Base-by-base conservation (phyloP, 2,329 filamentous ascomycete genomes). In the Colletotrichum karsti region DNA sequence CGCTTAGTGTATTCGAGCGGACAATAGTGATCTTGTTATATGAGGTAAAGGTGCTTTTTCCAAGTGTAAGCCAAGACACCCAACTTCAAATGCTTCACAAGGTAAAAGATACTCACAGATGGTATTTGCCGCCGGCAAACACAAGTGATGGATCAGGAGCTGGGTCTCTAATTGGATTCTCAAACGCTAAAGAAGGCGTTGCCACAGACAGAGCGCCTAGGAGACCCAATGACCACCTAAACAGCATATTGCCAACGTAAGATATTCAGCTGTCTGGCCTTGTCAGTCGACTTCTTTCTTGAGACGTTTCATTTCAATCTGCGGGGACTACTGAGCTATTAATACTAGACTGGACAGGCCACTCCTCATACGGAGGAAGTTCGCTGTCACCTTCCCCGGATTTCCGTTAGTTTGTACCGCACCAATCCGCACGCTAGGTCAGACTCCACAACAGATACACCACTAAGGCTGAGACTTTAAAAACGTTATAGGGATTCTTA, bases 1-100 rank as follows among this genome's bases (percentile, higher is more conserved):
- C 59, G 26, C 54, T 63, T 2, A 63, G 59, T 5, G 1, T 46
- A 22, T 15, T 0, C 18, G 42, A 46, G 42, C 42, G 42, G 20
- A 46, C 42, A 13, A 46, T 46, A 22, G 42, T 46, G 6, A 46
- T 46, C 1, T n/a, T 2, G 2, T 46, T 46, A 22, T 46, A 46
- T 1, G 20, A 24, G 24, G 42, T 46, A 22, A 46, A 46, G 10
- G 42, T 46, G 20, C 42, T 46, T 10, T 2, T 0, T 13, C 24
- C 15, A 22, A 22, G 10, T 5, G 9, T 46, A 10, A 24, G 42
- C 20, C 20, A 1, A 46, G 1, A 22, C 1, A 22, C 42, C 20
- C 15, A 0, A 46, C 13, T 1, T 22, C 18, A 46, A 4, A 46
- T 5, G 20, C 0, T 4, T 24, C 12, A 46, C 4, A 1, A 6